A percentile compares a stretch with the other conserved stretches of the same genome.
These are phyloP conservation scores for Abortiporus biennis DNA, from an alignment of 1,284 basidiomycete species.

Conservation along the genomic window DNA sequence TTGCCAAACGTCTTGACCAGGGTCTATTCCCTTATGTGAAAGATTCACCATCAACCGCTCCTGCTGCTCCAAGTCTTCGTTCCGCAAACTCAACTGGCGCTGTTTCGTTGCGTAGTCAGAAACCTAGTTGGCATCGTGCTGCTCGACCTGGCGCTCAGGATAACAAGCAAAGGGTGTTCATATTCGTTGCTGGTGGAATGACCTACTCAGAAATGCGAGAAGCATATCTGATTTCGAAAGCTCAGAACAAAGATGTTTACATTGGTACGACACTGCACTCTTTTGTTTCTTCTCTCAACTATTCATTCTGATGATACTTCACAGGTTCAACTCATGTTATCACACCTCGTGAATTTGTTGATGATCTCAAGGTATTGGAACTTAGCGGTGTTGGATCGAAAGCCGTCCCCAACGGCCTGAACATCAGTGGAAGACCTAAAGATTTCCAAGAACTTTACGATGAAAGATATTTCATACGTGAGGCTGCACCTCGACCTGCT, in stretches of 20 bases:
- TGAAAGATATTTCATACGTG: slow-evolving; percentile 66
- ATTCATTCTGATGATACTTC: not conserved
- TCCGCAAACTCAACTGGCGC: slow-evolving; percentile 31
- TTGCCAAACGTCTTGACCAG: slow-evolving; percentile 72
- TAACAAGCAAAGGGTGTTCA: slow-evolving; percentile 76
- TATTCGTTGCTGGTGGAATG: slow-evolving; percentile 95
- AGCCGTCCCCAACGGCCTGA: slow-evolving; percentile 67
- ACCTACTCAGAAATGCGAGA: slow-evolving; percentile 94
- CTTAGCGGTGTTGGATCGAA: slow-evolving; percentile 71
- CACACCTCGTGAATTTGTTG: slow-evolving; percentile 82
- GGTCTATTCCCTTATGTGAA: slow-evolving; percentile 87
- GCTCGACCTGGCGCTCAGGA: slow-evolving; percentile 49
- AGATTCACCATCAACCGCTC: slow-evolving; percentile 62
- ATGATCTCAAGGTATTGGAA: slow-evolving; percentile 82
- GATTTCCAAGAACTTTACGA: slow-evolving; percentile 69
- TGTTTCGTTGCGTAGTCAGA: slow-evolving; percentile 76
- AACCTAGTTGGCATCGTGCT: slow-evolving; percentile 82
- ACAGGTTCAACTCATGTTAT: slow-evolving; percentile 86
- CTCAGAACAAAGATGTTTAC: slow-evolving; percentile 83
- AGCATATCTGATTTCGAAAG: slow-evolving; percentile 73
- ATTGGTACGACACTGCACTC: slow-evolving; percentile 56
- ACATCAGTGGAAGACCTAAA: slow-evolving; percentile 17
- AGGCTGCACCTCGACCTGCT: slow-evolving; percentile 44
- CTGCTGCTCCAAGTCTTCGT: slow-evolving; percentile 37
- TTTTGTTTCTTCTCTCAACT: not conserved